phyloP scores from a whole-genome alignment of 2,329 filamentous ascomycete genomes.

The Claviceps monticola region DNA sequence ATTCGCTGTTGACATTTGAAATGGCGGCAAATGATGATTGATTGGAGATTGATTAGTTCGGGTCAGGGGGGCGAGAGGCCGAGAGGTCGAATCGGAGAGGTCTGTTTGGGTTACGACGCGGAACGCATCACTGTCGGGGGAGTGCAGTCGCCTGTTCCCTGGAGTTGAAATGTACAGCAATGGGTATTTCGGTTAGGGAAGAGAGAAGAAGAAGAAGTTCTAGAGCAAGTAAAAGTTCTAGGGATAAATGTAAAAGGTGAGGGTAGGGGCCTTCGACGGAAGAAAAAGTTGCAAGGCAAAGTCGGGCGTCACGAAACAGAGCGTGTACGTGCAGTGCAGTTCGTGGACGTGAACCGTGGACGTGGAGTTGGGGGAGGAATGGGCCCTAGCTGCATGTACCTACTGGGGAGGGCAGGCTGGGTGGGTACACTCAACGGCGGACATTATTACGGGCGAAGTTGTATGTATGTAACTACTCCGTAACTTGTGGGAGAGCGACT shows the following conservation, averaged over 20 bases:
- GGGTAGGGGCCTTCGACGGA: not conserved
- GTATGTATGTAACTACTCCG: too few species aligned
- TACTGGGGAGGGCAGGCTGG: not conserved
- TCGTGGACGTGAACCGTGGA: conserved; percentile 7
- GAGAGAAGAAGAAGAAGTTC: not conserved
- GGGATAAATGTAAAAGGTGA: not conserved
- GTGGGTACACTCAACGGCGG: too few species aligned
- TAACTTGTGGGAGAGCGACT: too few species aligned
- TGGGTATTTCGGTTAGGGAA: not conserved
- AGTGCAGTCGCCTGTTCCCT: not conserved
- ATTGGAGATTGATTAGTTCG: conserved; percentile 3
- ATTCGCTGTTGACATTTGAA: conserved; percentile 13
- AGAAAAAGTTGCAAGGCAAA: not conserved
- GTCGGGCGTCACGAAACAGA: conserved; percentile 7
- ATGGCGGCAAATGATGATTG: not conserved
- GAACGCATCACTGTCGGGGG: conserved; percentile 7
- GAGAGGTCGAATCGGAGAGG: not conserved
- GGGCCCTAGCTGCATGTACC: not conserved
- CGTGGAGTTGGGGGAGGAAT: conserved; percentile 5
- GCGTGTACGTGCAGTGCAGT: conserved; percentile 6
- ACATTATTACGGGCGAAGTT: too few species aligned
- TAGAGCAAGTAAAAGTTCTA: not conserved
- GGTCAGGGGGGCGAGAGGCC: not conserved
- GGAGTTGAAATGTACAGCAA: not conserved
- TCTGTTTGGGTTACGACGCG: conserved; percentile 3